A percentile compares a stretch with the other conserved stretches of the same genome.
These are phyloP conservation scores for Tylopilus sp. DNA, from an alignment of 768 basidiomycete genomes.

Conservation along the genomic window DNA sequence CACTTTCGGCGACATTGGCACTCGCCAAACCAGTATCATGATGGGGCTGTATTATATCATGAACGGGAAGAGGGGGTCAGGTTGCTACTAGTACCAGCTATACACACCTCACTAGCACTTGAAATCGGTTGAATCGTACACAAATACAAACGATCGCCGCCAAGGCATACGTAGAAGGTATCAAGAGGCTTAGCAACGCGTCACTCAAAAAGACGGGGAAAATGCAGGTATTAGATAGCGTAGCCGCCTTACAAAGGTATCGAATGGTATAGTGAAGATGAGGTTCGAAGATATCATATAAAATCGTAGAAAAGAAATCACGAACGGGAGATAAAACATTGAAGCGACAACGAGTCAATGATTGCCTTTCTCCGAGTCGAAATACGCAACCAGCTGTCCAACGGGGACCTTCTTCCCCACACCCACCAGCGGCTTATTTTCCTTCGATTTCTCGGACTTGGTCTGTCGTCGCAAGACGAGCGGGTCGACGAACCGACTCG, in stretches of 20 bases:
- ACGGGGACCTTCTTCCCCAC: conserved; percentile 63
- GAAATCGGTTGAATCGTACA: background rate
- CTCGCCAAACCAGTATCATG: too few species aligned
- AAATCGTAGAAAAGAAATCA: too few species aligned
- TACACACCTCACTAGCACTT: too few species aligned
- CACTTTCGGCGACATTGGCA: too few species aligned
- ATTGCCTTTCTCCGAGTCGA: conserved; percentile 44
- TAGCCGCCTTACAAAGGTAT: background rate
- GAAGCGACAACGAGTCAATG: background rate
- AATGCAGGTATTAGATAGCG: background rate
- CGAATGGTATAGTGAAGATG: background rate
- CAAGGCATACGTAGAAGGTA: background rate
- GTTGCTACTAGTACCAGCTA: too few species aligned
- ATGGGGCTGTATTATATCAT: too few species aligned
- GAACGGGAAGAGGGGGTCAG: too few species aligned
- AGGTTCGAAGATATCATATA: background rate
- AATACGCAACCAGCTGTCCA: conserved; percentile 81
- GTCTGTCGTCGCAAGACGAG: conserved; percentile 65
- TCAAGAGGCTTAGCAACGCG: background rate
- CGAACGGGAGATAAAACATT: background rate
- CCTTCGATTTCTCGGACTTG: conserved; percentile 39
- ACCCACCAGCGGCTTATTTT: conserved; percentile 37
- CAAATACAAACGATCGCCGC: conserved; percentile 2
- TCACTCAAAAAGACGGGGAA: background rate
- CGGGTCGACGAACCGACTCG: conserved; percentile 70